phyloP scores from a whole-genome alignment of 352 stramenopile genomes.

The Pythium diclinum region DNA sequence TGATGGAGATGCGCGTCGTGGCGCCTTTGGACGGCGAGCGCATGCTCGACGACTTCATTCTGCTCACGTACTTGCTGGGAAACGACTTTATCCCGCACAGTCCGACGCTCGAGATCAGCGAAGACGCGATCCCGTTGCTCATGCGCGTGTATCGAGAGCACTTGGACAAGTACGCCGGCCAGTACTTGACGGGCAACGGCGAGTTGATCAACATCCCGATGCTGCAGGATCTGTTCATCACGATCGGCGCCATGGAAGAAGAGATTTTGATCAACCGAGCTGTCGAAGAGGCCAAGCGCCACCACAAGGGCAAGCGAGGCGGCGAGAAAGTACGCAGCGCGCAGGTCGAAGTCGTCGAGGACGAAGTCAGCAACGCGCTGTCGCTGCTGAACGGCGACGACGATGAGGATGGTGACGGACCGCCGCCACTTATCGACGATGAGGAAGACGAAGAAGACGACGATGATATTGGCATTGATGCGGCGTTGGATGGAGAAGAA shows the following conservation, averaged over 20 bases:
- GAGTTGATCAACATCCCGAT: constrained; percentile 88
- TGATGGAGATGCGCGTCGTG: constrained; percentile 93
- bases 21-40: constrained; percentile 81
- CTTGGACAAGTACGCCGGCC: constrained; percentile 69
- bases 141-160: constrained; percentile 91
- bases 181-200: constrained; percentile 92
- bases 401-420: constrained; percentile 28
- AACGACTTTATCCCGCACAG: constrained; percentile 99
- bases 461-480: constrained; percentile 39
- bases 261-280: constrained; percentile 89
- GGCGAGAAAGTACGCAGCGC: constrained; percentile 22
- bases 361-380: constrained; percentile 44
- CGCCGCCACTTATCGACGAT: constrained; percentile 37
- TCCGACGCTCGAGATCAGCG: constrained; percentile 97
- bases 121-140: constrained; percentile 96
- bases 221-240: constrained; percentile 90
- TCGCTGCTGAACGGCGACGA: constrained; percentile 41
- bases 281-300: constrained; percentile 42
- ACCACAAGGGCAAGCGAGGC: constrained; percentile 33
- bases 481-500: constrained; percentile 52
- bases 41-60: constrained; percentile 99
- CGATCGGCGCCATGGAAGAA: constrained; percentile 93
- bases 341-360: constrained; percentile 42
- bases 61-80: constrained; percentile 99
- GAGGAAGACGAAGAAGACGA: constrained; percentile 41